Percentiles rank a stretch among this genome's conserved stretches.
Conservation (phyloP, 192 early-diverging fungal species). For the Coemansia javaensis region DNA sequence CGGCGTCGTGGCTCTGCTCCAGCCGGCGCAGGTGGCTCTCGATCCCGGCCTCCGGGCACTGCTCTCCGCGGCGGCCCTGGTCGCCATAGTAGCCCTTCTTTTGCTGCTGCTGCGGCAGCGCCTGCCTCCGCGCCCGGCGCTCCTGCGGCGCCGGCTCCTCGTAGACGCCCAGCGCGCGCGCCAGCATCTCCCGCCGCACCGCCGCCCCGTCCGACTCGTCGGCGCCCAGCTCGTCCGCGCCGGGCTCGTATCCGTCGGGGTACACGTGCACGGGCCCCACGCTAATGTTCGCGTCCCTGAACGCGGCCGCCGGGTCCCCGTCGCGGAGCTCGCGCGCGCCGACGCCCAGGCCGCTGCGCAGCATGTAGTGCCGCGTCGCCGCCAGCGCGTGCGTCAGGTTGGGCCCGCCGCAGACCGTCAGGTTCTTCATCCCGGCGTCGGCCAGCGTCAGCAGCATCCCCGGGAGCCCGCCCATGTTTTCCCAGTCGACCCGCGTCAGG, state of each 20-base stretch:
- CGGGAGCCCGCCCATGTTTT: conserved; percentile 80
- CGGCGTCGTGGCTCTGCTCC: conserved; percentile 18
- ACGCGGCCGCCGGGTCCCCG: conserved; percentile 37
- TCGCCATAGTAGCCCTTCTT: conserved; percentile 4
- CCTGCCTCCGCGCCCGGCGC: conserved; percentile 5
- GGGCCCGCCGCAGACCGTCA: conserved; percentile 68
- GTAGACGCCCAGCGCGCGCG: conserved; percentile 31
- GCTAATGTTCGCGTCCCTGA: conserved; percentile 62
- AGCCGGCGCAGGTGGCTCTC: conserved; percentile 28
- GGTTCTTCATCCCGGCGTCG: conserved; percentile 60
- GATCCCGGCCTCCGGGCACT: conserved; percentile 25
- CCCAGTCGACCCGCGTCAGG: conserved; percentile 81
- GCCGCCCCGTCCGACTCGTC: conserved; percentile 22
- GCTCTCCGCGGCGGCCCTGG: conserved; percentile 22
- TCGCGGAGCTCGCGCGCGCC: conserved; percentile 55
- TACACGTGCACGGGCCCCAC: conserved; percentile 62
- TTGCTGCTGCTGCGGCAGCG: background rate
- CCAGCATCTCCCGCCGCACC: conserved; percentile 13
- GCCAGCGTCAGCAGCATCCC: conserved; percentile 91
- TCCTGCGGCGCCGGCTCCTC: conserved; percentile 2
- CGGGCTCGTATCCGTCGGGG: conserved; percentile 45
- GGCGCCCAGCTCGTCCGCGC: conserved; percentile 10
- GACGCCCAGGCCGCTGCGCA: conserved; percentile 57
- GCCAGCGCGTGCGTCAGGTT: conserved; percentile 79
- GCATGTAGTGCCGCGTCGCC: conserved; percentile 73